phyloP scores from a whole-genome alignment of 805 yeast genomes.

The Ogataea corticis region DNA sequence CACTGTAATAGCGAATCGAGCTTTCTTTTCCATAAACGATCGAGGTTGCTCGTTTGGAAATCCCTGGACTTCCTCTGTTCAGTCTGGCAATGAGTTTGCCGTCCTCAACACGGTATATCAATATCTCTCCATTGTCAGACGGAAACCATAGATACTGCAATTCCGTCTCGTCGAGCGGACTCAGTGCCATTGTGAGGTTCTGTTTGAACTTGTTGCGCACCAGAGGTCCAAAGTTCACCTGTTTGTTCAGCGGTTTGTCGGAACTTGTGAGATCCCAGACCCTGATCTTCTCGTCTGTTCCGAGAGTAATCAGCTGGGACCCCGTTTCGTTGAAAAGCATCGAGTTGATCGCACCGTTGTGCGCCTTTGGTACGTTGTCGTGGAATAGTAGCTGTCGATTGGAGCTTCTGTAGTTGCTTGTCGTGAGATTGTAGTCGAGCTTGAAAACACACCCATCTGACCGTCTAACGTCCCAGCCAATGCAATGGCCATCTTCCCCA shows the following conservation, averaged over 20 bases:
- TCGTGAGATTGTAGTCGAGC: conserved; percentile 48
- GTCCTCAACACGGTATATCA: conserved; percentile 56
- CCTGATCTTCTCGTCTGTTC: conserved; percentile 76
- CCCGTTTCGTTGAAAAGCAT: conserved; percentile 74
- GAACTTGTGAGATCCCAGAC: conserved; percentile 72
- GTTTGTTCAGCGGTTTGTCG: conserved; percentile 49
- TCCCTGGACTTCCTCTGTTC: conserved; percentile 37
- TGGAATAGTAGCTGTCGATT: conserved; percentile 24
- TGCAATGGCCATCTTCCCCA: conserved; percentile 75
- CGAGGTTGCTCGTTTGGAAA: conserved; percentile 50
- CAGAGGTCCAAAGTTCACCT: conserved; percentile 76
- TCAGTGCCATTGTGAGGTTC: conserved; percentile 54
- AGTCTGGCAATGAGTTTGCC: conserved; percentile 65
- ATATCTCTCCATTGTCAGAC: conserved; percentile 71
- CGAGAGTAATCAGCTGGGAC: conserved; percentile 59
- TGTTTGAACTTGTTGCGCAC: conserved; percentile 65
- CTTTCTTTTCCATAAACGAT: conserved; percentile 49
- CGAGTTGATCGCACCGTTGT: conserved; percentile 77
- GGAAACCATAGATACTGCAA: conserved; percentile 66
- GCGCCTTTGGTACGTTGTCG: conserved; percentile 53
- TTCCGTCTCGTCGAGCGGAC: conserved; percentile 53
- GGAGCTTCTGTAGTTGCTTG: conserved; percentile 22
- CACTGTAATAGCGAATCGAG: conserved; percentile 51
- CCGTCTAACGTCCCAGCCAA: conserved; percentile 83
- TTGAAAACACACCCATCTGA: conserved; percentile 62